A percentile compares a stretch with the other conserved stretches of the same genome.
These are phyloP conservation scores for Aspergillus homomorphus DNA, from an alignment of 495 filamentous ascomycete species.

Conservation along the genomic window DNA sequence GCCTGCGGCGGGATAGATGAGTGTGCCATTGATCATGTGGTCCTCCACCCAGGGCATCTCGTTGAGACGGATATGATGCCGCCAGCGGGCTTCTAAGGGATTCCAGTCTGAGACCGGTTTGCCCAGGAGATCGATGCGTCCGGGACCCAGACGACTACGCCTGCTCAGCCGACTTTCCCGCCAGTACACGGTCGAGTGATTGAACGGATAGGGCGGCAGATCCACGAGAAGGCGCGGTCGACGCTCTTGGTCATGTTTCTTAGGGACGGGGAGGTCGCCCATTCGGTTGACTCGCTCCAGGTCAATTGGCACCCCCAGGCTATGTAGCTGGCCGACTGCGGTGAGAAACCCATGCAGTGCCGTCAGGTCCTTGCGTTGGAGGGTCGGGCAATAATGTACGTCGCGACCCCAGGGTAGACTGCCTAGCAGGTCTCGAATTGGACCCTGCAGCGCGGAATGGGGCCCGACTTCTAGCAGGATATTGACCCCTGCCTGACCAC, in stretches of 20 bases:
- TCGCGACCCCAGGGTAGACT: too few species aligned
- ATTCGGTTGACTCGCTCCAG: background rate
- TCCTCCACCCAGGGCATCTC: conserved; percentile 47
- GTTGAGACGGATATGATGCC: conserved; percentile 40
- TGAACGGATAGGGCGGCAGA: background rate
- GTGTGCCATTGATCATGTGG: conserved; percentile 32
- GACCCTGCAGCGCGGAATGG: too few species aligned
- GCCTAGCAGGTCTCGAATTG: too few species aligned
- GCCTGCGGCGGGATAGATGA: conserved; percentile 45
- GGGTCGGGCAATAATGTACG: too few species aligned
- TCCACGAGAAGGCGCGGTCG: too few species aligned
- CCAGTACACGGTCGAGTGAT: background rate
- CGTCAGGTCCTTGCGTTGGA: too few species aligned
- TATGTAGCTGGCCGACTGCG: background rate
- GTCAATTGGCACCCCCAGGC: background rate
- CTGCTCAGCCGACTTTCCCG: background rate
- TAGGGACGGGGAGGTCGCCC: background rate
- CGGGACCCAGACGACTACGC: background rate
- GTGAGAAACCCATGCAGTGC: too few species aligned
- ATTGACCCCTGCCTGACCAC: too few species aligned
- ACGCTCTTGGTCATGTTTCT: too few species aligned
- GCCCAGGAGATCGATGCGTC: background rate
- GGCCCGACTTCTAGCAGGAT: too few species aligned
- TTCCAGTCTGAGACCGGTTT: background rate
- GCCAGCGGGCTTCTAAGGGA: conserved; percentile 35